A percentile compares a stretch with the other conserved stretches of the same genome.
Evolutionary conservation across 148 eudicot genomes (phyloP).

Genomic region (Vaccinium myrtillus): DNA sequence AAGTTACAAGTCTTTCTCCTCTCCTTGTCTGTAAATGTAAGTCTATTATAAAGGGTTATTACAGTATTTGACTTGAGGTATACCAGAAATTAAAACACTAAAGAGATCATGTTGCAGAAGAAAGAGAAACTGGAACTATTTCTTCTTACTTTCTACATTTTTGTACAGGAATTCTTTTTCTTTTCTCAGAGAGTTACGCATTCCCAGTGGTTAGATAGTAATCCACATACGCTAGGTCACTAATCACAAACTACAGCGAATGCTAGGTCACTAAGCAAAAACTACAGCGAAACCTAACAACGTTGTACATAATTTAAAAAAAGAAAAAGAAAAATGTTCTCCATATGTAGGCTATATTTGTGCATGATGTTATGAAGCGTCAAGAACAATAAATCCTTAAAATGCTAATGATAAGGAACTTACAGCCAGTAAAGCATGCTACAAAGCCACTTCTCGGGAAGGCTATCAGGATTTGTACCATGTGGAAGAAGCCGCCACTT

Average conservation of each 20-base stretch:
- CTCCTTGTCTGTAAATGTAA: not conserved
- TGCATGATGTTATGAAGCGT: conserved; percentile 3
- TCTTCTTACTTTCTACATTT: not conserved
- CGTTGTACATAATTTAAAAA: not conserved
- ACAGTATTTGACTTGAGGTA: not conserved
- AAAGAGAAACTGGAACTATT: conserved; percentile 4
- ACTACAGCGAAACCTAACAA: not conserved
- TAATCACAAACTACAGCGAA: too few relatives aligned
- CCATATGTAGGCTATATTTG: not conserved
- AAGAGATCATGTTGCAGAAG: not conserved
- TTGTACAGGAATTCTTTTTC: too few relatives aligned
- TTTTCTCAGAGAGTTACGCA: too few relatives aligned
- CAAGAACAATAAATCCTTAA: not conserved
- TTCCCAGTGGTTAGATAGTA: too few relatives aligned
- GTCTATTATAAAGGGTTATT: not conserved
- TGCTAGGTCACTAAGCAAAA: conserved; percentile 7
- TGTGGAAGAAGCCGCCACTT: conserved; percentile 91
- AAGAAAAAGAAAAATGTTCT: not conserved
- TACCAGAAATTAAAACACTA: not conserved
- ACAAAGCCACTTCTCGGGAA: conserved; percentile 87
- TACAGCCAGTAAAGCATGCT: conserved; percentile 91
- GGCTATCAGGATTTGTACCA: conserved; percentile 61
- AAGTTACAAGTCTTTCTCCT: not conserved
- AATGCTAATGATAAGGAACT: conserved; percentile 35
- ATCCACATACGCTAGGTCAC: too few relatives aligned